Evolutionary conservation across 78 protist species (phyloP).

Genomic region (Capsaspora owczarzaki): DNA sequence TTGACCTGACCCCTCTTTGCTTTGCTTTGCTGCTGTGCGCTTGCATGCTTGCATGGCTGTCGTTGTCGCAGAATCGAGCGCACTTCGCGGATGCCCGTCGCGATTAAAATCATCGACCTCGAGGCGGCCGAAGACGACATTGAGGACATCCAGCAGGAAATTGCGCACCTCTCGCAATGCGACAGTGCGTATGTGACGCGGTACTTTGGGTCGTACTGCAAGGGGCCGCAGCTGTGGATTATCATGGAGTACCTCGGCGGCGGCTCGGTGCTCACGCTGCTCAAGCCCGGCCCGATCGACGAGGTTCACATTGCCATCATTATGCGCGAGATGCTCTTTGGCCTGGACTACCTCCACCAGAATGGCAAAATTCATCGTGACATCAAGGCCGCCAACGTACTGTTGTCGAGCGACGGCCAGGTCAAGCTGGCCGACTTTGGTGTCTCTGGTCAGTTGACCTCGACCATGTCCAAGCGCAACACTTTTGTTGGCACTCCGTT

Average conservation of each 20-base stretch:
- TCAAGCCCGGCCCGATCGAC: constrained; percentile 40
- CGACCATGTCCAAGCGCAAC: constrained; percentile 37
- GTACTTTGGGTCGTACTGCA: constrained; percentile 30
- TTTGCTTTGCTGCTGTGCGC: background rate
- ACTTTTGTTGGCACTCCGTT: constrained; percentile 92
- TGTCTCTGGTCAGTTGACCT: constrained; percentile 39
- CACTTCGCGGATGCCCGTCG: constrained; percentile 43
- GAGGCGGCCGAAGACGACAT: constrained; percentile 93
- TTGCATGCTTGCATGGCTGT: background rate
- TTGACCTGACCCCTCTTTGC: no score
- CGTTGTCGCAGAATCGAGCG: background rate
- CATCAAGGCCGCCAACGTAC: constrained; percentile 74
- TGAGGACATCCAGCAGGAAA: constrained; percentile 88
- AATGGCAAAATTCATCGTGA: constrained; percentile 28
- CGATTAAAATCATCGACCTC: constrained; percentile 88
- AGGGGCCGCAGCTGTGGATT: constrained; percentile 80
- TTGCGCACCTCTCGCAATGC: constrained; percentile 29
- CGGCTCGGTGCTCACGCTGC: background rate
- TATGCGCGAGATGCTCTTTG: constrained; percentile 21
- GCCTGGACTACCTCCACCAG: constrained; percentile 21
- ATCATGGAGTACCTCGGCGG: constrained; percentile 91
- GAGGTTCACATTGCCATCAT: constrained; percentile 79
- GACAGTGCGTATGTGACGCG: background rate
- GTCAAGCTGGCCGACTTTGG: constrained; percentile 86
- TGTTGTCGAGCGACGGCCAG: constrained; percentile 50